Conservation (phyloP, 1,284 basidiomycete species). For the Cutaneotrichosporon mucoides region DNA sequence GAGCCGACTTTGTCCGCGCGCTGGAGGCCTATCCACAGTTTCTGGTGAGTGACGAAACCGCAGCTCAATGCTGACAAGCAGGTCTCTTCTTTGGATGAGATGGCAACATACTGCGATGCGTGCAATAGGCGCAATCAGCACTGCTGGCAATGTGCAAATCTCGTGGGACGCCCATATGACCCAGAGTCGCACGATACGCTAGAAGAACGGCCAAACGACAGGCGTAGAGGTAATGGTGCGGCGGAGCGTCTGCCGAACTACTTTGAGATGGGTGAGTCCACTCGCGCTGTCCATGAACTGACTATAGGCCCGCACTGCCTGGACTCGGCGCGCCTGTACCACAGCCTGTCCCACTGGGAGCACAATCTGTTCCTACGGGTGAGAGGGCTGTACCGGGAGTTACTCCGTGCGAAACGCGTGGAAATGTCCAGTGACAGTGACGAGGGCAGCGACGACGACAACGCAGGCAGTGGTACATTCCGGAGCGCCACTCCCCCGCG, state of each 20-base stretch:
- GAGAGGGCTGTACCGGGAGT: slow-evolving; percentile 3
- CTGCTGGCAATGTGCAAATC: neutral
- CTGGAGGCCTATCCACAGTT: slow-evolving; percentile 66
- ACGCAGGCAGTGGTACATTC: too few relatives aligned
- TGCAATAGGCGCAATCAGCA: slow-evolving; percentile 11
- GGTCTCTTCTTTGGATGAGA: neutral
- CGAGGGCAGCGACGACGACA: neutral
- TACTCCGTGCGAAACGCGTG: slow-evolving; percentile 3
- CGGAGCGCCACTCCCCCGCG: too few relatives aligned
- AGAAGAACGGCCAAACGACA: neutral
- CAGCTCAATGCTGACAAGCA: slow-evolving; percentile 1
- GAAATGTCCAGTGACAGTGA: neutral
- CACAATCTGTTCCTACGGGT: slow-evolving; percentile 2
- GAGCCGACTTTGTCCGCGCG: slow-evolving; percentile 60
- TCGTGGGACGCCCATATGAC: slow-evolving; percentile 1
- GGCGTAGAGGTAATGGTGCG: neutral
- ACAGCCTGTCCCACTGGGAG: slow-evolving; percentile 9
- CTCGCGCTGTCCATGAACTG: neutral
- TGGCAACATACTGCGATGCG: slow-evolving; percentile 6
- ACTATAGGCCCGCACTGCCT: slow-evolving; percentile 4
- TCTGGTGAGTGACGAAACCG: slow-evolving; percentile 42
- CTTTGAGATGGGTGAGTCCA: slow-evolving; percentile 6
- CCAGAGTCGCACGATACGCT: neutral
- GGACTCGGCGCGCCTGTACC: neutral
- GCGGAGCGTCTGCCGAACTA: neutral